Percentiles rank a stretch among this genome's conserved stretches.
phyloP scores from a whole-genome alignment of 176 grass and related monocot species.

The Cymbopogon citratus region DNA sequence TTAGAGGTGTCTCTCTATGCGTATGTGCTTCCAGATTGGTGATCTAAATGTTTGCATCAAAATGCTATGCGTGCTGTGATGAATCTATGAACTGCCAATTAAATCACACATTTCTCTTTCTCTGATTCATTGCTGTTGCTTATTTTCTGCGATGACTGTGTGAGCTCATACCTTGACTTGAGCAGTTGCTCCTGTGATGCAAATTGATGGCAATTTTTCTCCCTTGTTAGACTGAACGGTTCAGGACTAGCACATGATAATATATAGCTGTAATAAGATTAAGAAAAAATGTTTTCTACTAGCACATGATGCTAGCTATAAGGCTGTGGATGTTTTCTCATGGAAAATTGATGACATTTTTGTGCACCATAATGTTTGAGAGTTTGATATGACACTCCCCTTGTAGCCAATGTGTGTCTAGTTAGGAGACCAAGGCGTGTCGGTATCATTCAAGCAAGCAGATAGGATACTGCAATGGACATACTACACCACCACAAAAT shows the following conservation, averaged over 20 bases:
- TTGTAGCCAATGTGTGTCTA: not conserved
- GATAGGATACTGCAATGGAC: constrained; percentile 14
- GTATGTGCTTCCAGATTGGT: not conserved
- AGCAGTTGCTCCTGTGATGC: not conserved
- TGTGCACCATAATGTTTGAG: not conserved
- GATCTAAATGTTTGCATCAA: constrained; percentile 7
- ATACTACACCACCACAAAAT: constrained; percentile 28
- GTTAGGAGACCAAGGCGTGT: constrained; percentile 19
- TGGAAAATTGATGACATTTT: not conserved
- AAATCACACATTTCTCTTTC: not conserved
- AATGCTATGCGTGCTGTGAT: not conserved
- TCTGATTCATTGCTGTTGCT: not conserved
- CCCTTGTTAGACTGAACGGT: not conserved
- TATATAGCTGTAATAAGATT: not conserved
- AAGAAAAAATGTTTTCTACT: not conserved
- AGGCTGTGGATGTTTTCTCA: not conserved
- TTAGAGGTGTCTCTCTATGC: not conserved
- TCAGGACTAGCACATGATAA: not conserved
- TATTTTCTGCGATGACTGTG: constrained; percentile 1
- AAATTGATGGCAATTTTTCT: not conserved
- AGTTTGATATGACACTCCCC: not conserved
- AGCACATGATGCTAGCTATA: not conserved
- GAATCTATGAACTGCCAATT: constrained; percentile 23
- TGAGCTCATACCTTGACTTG: not conserved
- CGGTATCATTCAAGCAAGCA: not conserved